Conservation (phyloP, 768 basidiomycete species). For the Strobilomyces dryophilus region DNA sequence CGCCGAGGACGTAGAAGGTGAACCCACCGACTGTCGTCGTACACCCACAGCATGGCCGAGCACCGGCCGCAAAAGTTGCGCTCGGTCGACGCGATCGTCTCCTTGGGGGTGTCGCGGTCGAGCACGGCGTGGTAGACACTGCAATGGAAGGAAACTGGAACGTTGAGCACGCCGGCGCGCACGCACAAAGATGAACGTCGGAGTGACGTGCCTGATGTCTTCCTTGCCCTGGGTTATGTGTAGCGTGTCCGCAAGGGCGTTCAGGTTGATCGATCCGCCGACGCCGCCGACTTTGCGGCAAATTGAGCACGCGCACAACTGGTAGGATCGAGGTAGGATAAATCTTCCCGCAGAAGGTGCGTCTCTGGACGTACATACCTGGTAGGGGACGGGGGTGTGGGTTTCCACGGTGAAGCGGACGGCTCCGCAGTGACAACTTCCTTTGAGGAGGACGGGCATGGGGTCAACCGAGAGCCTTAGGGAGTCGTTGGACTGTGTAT, state of each 20-base stretch:
- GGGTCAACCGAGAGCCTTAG: not conserved
- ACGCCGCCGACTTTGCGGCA: constrained; percentile 21
- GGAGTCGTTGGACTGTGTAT: not conserved
- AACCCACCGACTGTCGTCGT: constrained; percentile 50
- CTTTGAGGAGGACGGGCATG: constrained; percentile 51
- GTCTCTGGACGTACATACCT: constrained; percentile 28
- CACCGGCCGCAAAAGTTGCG: constrained; percentile 62
- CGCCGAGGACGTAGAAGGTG: not conserved
- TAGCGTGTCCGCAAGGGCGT: constrained; percentile 39
- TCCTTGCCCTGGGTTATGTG: not conserved
- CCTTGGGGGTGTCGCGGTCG: constrained; percentile 48
- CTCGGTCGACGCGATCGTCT: constrained; percentile 49
- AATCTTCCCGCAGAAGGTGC: not conserved
- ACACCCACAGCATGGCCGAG: constrained; percentile 65
- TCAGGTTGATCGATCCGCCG: not conserved
- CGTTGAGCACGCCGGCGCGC: not conserved
- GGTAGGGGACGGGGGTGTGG: not conserved
- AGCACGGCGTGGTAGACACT: constrained; percentile 29
- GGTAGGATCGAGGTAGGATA: not conserved
- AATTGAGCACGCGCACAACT: constrained; percentile 63
- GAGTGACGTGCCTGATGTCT: constrained; percentile 40
- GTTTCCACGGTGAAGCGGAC: constrained; percentile 32
- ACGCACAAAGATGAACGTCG: too few relatives aligned
- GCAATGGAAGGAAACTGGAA: not conserved
- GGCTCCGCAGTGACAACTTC: constrained; percentile 36